Evolutionary conservation across 495 filamentous ascomycete species (phyloP).

Genomic region (Podospora sp.): DNA sequence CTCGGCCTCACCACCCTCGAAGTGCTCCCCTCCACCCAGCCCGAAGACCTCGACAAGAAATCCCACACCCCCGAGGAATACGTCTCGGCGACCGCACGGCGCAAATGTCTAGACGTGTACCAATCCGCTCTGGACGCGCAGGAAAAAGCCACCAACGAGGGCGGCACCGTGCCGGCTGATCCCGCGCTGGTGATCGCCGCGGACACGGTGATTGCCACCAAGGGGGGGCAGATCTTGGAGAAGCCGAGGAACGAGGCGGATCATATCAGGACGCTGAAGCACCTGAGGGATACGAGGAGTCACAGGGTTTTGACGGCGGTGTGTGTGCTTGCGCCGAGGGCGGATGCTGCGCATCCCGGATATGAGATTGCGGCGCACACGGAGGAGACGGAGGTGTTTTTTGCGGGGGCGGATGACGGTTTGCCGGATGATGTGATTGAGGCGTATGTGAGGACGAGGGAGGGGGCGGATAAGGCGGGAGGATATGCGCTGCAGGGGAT

Average conservation of each 20-base stretch:
- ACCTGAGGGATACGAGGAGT: constrained; percentile 68
- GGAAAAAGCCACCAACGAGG: constrained; percentile 39
- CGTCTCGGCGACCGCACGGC: constrained; percentile 80
- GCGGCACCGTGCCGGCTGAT: constrained; percentile 48
- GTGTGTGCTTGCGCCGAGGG: constrained; percentile 76
- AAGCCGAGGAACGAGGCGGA: constrained; percentile 81
- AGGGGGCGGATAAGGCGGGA: constrained; percentile 94
- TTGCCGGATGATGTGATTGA: constrained; percentile 64
- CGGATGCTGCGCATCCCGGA: constrained; percentile 74
- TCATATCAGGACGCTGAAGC: constrained; percentile 79
- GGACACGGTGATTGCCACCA: constrained; percentile 85
- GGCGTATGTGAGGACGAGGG: constrained; percentile 85
- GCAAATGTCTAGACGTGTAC: constrained; percentile 84
- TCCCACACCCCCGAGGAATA: constrained; percentile 80
- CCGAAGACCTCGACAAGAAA: constrained; percentile 82
- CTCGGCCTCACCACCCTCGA: constrained; percentile 77
- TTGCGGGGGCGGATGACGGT: constrained; percentile 76
- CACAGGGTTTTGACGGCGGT: constrained; percentile 86
- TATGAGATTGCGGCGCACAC: constrained; percentile 79
- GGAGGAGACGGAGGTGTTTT: constrained; percentile 85
- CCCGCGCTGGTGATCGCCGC: constrained; percentile 86
- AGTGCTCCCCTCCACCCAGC: constrained; percentile 74
- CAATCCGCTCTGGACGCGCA: constrained; percentile 58
- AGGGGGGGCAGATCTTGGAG: constrained; percentile 77
- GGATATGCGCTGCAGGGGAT: constrained; percentile 93